Conservation (phyloP, 176 grass and related monocot species). For the Coix lacrymajobi region DNA sequence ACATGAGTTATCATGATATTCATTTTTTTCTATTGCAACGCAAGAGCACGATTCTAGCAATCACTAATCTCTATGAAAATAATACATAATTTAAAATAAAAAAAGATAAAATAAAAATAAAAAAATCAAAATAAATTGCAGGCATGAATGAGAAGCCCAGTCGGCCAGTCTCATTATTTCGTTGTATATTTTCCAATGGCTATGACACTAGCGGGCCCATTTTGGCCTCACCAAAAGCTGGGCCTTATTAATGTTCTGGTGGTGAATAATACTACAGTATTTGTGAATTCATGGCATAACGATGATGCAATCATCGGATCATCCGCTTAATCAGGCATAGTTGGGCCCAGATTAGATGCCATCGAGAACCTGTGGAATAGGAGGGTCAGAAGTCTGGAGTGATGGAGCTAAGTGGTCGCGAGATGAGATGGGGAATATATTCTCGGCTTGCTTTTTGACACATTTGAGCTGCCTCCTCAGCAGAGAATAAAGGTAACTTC, state of each 20-base stretch:
- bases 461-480: not conserved
- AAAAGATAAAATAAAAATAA: too few relatives aligned
- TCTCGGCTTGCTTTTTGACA: constrained; percentile 24
- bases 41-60: too few relatives aligned
- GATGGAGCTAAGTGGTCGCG: constrained; percentile 3
- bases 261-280: not conserved
- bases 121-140: too few relatives aligned
- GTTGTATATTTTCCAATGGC: too few relatives aligned
- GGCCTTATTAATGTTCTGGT: not conserved
- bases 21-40: too few relatives aligned
- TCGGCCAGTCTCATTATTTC: too few relatives aligned
- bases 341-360: not conserved
- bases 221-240: not conserved
- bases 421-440: constrained; percentile 42
- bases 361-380: not conserved
- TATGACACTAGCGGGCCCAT: not conserved
- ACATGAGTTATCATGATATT: too few relatives aligned
- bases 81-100: too few relatives aligned
- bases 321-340: not conserved
- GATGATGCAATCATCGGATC: not conserved
- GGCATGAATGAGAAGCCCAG: too few relatives aligned
- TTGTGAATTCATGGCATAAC: not conserved
- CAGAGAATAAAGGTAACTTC: constrained; percentile 58
- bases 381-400: not conserved
- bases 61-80: too few relatives aligned